phyloP scores from a whole-genome alignment of 208 protist species.

The Spongospora subterranea region DNA sequence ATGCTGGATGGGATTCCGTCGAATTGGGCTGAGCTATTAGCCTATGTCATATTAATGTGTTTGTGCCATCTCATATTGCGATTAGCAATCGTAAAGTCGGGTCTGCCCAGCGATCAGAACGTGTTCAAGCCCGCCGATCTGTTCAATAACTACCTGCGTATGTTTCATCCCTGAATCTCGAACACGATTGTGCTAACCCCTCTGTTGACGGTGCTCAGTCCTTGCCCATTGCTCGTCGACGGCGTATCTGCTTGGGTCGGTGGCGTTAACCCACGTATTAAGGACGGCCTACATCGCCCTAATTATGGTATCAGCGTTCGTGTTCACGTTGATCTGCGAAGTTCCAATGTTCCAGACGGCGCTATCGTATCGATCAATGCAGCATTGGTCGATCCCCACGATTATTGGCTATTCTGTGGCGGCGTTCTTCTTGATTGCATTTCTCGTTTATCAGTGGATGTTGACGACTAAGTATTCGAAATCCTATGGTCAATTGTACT shows the following conservation, averaged over 20 bases:
- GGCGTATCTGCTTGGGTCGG: conserved; percentile 24
- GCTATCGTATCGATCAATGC: conserved; percentile 7
- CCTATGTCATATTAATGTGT: conserved; percentile 54
- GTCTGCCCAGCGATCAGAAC: conserved; percentile 47
- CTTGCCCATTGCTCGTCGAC: conserved; percentile 50
- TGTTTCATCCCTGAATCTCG: not conserved
- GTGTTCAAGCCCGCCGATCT: conserved; percentile 32
- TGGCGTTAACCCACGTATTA: conserved; percentile 6
- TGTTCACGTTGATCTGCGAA: conserved; percentile 39
- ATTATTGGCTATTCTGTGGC: conserved; percentile 1
- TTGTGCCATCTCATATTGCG: conserved; percentile 23
- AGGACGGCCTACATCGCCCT: not conserved
- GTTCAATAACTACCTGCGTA: conserved; percentile 52
- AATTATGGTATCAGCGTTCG: not conserved
- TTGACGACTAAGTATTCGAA: not conserved
- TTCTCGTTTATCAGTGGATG: not conserved
- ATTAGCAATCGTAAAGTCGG: not conserved
- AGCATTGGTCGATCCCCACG: conserved; percentile 37
- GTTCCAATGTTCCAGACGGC: conserved; percentile 11
- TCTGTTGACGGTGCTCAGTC: not conserved
- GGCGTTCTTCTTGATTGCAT: not conserved
- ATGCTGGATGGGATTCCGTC: conserved; percentile 48
- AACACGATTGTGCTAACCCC: not conserved
- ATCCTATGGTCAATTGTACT: not conserved
- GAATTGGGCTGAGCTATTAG: conserved; percentile 41